Evolutionary conservation across 2,329 filamentous ascomycete species (phyloP).

Genomic region (Fusarium subtropicale): DNA sequence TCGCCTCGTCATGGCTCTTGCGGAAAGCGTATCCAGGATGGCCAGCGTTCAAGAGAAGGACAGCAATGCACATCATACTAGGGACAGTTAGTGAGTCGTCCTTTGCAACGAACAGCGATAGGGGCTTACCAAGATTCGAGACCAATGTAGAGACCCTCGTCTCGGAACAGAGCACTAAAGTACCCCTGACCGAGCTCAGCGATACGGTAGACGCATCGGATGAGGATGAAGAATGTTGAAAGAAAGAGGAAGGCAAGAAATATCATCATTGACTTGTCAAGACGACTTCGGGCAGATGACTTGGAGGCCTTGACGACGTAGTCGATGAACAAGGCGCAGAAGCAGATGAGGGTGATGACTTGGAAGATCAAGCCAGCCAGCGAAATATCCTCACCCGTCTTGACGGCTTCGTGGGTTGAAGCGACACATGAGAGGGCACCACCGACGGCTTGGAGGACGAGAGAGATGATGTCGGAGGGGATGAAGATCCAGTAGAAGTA

Average conservation of each 20-base stretch:
- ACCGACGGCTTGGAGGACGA: constrained; percentile 64
- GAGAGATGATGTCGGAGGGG: constrained; percentile 62
- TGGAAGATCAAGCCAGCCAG: constrained; percentile 65
- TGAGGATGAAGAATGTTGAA: constrained; percentile 66
- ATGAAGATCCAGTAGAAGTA: constrained; percentile 48
- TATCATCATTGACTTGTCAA: constrained; percentile 55
- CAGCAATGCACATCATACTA: constrained; percentile 42
- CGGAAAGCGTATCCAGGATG: constrained; percentile 39
- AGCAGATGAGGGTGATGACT: constrained; percentile 60
- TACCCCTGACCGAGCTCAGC: constrained; percentile 69
- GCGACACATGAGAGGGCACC: constrained; percentile 59
- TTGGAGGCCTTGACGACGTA: constrained; percentile 53
- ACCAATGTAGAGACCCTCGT: constrained; percentile 43
- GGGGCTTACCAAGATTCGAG: constrained; percentile 43
- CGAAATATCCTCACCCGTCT: constrained; percentile 60
- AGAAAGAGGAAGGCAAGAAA: constrained; percentile 63
- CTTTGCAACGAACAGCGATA: background rate
- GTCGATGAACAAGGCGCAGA: constrained; percentile 56
- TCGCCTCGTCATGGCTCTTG: background rate
- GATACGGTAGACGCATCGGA: constrained; percentile 68
- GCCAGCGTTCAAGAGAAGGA: constrained; percentile 39
- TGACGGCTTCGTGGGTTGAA: constrained; percentile 46
- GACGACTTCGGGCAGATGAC: constrained; percentile 46
- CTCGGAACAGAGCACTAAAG: constrained; percentile 46
- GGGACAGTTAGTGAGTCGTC: constrained; percentile 10